Percentiles rank a stretch among this genome's conserved stretches.
Conservation (phyloP, 345 rosid genomes). For the Arabidopsis arenosa region DNA sequence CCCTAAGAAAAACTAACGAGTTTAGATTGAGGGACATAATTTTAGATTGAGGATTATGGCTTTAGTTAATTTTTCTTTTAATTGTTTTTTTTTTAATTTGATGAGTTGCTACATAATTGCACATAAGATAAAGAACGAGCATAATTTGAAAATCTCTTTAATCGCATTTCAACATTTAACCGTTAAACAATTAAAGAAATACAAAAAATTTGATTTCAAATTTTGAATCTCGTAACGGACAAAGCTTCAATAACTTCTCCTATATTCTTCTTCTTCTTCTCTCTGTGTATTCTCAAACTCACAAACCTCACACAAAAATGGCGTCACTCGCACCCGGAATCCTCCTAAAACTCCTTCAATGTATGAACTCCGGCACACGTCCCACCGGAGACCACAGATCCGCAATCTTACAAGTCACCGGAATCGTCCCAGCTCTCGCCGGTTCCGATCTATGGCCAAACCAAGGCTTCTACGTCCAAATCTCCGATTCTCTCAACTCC, state of each 20-base stretch:
- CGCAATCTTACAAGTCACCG: slow-evolving; percentile 84
- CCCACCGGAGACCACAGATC: slow-evolving; percentile 97
- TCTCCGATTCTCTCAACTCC: slow-evolving; percentile 95
- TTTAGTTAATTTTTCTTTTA: too few species aligned
- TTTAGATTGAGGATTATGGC: too few species aligned
- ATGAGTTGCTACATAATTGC: too few species aligned
- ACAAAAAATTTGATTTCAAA: slow-evolving; percentile 24
- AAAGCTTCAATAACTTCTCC: slow-evolving; percentile 26
- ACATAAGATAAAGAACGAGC: too few species aligned
- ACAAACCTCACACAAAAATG: slow-evolving; percentile 49
- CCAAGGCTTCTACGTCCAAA: slow-evolving; percentile 95
- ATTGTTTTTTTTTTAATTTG: too few species aligned
- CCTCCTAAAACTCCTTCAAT: slow-evolving; percentile 87
- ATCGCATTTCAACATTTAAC: too few species aligned
- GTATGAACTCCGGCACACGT: slow-evolving; percentile 79
- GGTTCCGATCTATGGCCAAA: slow-evolving; percentile 93
- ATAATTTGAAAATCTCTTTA: too few species aligned
- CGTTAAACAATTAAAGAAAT: neutral
- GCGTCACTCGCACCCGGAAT: slow-evolving; percentile 82
- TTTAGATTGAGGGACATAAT: too few species aligned
- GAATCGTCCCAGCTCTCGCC: slow-evolving; percentile 92
- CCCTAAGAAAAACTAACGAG: too few species aligned
- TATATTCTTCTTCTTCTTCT: neutral
- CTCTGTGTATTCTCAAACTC: neutral
- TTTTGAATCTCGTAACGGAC: slow-evolving; percentile 64